phyloP scores from a whole-genome alignment of 306 rosid genomes.

The Quillaja saponaria region DNA sequence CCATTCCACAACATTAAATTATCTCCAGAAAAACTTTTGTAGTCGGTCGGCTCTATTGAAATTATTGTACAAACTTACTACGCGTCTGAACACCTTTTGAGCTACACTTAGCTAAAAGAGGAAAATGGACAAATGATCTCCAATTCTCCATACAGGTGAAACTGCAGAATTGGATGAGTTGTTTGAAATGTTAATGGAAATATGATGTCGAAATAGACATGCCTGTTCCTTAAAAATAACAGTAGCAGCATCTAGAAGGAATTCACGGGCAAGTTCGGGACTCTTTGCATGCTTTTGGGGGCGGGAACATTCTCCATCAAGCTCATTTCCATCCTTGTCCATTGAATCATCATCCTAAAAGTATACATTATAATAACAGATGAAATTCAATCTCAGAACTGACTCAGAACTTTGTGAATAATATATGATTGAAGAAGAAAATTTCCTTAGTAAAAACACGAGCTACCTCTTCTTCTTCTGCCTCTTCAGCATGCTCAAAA shows the following conservation, averaged over 20 bases:
- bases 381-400: conserved; percentile 19
- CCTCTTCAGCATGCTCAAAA: conserved; percentile 99
- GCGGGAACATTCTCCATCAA: conserved; percentile 98
- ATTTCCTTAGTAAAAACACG: conserved; percentile 32
- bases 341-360: conserved; percentile 86
- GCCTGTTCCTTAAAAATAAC: conserved; percentile 98
- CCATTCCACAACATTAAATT: too few relatives aligned
- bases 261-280: conserved; percentile 99
- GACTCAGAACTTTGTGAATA: conserved; percentile 4
- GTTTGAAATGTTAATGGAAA: too few relatives aligned
- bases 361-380: conserved; percentile 29
- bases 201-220: conserved; percentile 30
- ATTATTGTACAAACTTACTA: too few relatives aligned
- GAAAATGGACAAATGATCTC: too few relatives aligned
- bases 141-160: too few relatives aligned
- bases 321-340: conserved; percentile 90
- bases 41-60: too few relatives aligned
- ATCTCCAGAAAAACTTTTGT: too few relatives aligned
- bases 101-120: too few relatives aligned
- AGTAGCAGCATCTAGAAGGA: conserved; percentile 95
- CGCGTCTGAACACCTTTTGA: too few relatives aligned
- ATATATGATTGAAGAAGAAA: too few relatives aligned
- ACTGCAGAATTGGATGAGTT: too few relatives aligned
- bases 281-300: conserved; percentile 99
- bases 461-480: conserved; percentile 98